Percentiles rank a stretch among this genome's conserved stretches.
These are phyloP conservation scores for barley (Hordeum vulgare) DNA, from an alignment of 176 grass and related monocot species.

Conservation along the genomic window DNA sequence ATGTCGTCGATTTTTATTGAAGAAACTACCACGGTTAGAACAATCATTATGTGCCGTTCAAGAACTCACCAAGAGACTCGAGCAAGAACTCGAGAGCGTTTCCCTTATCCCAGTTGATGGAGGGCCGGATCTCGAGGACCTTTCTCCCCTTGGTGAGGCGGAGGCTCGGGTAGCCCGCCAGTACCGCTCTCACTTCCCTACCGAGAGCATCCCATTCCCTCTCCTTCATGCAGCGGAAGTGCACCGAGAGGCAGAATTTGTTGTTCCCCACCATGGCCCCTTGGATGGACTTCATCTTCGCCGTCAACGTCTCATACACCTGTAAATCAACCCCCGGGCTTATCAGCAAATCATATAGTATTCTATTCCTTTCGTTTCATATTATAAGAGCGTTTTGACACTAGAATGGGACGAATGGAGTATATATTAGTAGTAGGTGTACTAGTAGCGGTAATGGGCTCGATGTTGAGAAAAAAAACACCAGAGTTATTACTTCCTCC, in stretches of 20 bases:
- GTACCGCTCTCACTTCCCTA: constrained; percentile 51
- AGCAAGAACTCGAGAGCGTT: constrained; percentile 78
- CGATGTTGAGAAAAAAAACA: neutral
- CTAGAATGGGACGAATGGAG: too few relatives aligned
- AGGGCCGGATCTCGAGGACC: constrained; percentile 74
- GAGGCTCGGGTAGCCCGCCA: constrained; percentile 65
- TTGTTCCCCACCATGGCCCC: constrained; percentile 77
- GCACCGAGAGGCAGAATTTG: constrained; percentile 87
- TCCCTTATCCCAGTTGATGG: constrained; percentile 88
- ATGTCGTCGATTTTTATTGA: too few relatives aligned
- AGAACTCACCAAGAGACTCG: constrained; percentile 52
- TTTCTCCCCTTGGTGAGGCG: constrained; percentile 64
- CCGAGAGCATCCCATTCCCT: constrained; percentile 52
- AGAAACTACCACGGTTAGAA: too few relatives aligned
- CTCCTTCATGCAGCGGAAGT: constrained; percentile 72
- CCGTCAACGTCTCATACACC: constrained; percentile 49
- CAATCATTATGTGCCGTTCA: neutral
- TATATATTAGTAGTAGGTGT: neutral
- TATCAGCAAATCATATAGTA: neutral
- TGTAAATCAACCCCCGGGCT: neutral
- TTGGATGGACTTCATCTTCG: constrained; percentile 37
- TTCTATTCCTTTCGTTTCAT: neutral
- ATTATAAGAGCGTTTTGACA: too few relatives aligned
- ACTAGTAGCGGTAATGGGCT: neutral
- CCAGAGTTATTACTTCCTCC: neutral